Conservation (phyloP, 2,329 filamentous ascomycete species). For the Stylonectria norvegica region DNA sequence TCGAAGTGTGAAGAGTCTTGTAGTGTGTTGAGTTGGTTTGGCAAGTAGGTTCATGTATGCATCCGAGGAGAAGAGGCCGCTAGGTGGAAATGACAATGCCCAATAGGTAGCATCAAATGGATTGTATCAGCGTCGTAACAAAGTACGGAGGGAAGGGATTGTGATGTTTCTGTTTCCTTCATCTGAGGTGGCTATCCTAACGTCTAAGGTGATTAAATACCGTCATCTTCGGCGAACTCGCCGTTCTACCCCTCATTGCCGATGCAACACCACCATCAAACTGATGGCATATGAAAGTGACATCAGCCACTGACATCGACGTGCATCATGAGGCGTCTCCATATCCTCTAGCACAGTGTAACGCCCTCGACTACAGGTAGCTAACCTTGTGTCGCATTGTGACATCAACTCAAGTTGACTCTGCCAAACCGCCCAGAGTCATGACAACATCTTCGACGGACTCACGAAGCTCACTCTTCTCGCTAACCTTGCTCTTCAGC, state of each 20-base stretch:
- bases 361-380: too few species aligned
- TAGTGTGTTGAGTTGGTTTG: not conserved
- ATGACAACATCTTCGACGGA: slow-evolving; percentile 45
- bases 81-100: too few species aligned
- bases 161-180: too few species aligned
- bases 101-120: too few species aligned
- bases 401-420: too few species aligned
- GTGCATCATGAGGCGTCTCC: slow-evolving; percentile 7
- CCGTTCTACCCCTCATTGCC: slow-evolving; percentile 23
- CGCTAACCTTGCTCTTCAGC: slow-evolving; percentile 34
- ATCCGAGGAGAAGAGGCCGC: slow-evolving; percentile 1
- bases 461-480: slow-evolving; percentile 35
- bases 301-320: slow-evolving; percentile 18
- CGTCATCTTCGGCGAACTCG: slow-evolving; percentile 1
- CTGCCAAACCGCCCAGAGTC: slow-evolving; percentile 28
- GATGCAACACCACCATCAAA: slow-evolving; percentile 9
- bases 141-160: too few species aligned
- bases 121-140: too few species aligned
- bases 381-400: too few species aligned
- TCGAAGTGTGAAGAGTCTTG: not conserved
- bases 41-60: slow-evolving; percentile 11
- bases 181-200: too few species aligned
- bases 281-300: slow-evolving; percentile 21
- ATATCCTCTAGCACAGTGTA: too few species aligned
- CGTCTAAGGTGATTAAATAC: too few species aligned